Evolutionary conservation across 2,329 filamentous ascomycete genomes (phyloP), one percentile per base, ranked within the genome.

Genomic region (Calonectria hawksworthii): DNA sequence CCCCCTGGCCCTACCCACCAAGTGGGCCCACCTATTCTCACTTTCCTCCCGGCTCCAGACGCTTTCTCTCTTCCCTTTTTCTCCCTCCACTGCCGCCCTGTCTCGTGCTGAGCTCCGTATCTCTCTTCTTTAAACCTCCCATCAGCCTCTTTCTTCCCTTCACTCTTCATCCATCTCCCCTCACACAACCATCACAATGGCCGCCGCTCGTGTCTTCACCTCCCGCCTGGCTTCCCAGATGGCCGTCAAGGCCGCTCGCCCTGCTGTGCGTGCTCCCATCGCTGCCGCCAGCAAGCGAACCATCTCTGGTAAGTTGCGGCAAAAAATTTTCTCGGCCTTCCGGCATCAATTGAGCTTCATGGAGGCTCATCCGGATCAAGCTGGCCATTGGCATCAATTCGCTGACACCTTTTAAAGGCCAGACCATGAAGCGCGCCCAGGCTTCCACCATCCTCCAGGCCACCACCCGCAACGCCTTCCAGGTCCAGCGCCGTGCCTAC

Each of bases 171-270:
- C 81, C 80, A 82, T 82, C 84, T 81, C 80, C 80, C 81, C 81
- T 83, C 82, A 82, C 81, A 84, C 79, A 88, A 87, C 89, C 89
- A 88, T 92, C 91, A 92, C 91, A 95, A 96, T 96, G 94, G 93
- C 94, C 87, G 92, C 94, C 87, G 89, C 92, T 87, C 94, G 94
- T 89, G 91, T 95, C 87, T 90, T 95, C 89, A 92, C 94, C 86
- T 93, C 93, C 85, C 92, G 94, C 88, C 91, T 95, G 90, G 93
- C 93, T 88, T 90, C 92, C 86, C 91, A 93, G 89, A 93, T 94
- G 92, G 92, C 93, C 86, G 88, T 90, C 89, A 94, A 94, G 92
- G 93, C 92, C 88, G 93, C 93, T 87, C 94, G 94, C 88, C 93
- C 94, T 89, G 92, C 92, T 87, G 87, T 93, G 85, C 93, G 93